These are phyloP conservation scores for Panus rudis DNA, from an alignment of 768 basidiomycete genomes.

Conservation along the genomic window DNA sequence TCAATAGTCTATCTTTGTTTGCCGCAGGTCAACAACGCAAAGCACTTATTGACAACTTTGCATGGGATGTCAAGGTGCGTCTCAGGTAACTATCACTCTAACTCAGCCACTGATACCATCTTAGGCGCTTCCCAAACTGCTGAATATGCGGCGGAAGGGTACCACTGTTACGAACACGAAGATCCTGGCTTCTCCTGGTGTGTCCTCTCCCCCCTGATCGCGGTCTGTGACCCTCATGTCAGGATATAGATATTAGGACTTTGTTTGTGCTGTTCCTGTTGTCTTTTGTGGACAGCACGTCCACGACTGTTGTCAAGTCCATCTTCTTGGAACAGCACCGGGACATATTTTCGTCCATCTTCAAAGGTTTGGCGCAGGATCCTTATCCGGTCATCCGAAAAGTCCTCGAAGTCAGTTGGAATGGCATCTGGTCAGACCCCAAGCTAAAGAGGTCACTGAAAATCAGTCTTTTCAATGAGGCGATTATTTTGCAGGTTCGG, in stretches of 20 bases:
- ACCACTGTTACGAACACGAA: constrained; percentile 34
- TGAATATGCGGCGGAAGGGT: constrained; percentile 62
- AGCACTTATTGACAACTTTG: constrained; percentile 57
- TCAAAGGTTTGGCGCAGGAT: constrained; percentile 67
- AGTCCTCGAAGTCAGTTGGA: constrained; percentile 71
- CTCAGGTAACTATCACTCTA: neutral
- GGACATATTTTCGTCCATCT: constrained; percentile 58
- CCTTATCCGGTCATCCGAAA: constrained; percentile 51
- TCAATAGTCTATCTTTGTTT: constrained; percentile 53
- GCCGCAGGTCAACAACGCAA: constrained; percentile 62
- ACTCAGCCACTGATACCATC: constrained; percentile 4
- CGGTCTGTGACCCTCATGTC: neutral
- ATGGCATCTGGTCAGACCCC: constrained; percentile 66
- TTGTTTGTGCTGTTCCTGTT: constrained; percentile 67
- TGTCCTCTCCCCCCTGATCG: constrained; percentile 8
- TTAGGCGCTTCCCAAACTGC: constrained; percentile 59
- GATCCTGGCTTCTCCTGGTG: constrained; percentile 52
- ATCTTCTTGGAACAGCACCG: constrained; percentile 66
- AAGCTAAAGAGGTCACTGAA: constrained; percentile 69
- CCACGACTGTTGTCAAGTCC: constrained; percentile 46
- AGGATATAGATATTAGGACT: constrained; percentile 64
- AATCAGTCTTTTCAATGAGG: constrained; percentile 64
- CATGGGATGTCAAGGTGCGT: constrained; percentile 72
- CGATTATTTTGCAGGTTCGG: constrained; percentile 55
- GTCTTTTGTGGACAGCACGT: constrained; percentile 54